Evolutionary conservation across 192 early-diverging fungal genomes (phyloP).

Genomic region (Gigaspora rosea): DNA sequence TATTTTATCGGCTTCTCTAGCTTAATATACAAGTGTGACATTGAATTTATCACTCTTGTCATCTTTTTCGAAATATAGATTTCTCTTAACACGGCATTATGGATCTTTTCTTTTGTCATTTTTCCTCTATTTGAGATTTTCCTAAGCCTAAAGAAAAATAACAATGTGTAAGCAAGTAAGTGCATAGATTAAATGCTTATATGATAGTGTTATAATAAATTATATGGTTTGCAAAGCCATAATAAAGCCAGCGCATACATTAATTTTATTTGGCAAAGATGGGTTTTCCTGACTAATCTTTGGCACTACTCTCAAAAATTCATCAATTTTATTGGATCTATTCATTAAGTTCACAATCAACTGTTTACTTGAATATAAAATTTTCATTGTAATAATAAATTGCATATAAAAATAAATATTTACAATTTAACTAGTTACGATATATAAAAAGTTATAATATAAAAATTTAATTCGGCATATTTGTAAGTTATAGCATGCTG

Average conservation of each 20-base stretch:
- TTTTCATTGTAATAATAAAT: too few species aligned
- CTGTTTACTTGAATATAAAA: constrained; percentile 34
- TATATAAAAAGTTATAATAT: too few species aligned
- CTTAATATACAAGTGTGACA: constrained; percentile 3
- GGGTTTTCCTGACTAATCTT: neutral
- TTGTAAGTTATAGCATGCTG: too few species aligned
- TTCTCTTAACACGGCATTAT: constrained; percentile 20
- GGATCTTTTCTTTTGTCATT: constrained; percentile 21
- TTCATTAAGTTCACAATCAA: constrained; percentile 8
- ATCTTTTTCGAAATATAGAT: constrained; percentile 11
- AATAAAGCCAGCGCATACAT: constrained; percentile 12
- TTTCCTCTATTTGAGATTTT: constrained; percentile 20
- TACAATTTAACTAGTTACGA: too few species aligned
- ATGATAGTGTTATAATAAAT: neutral
- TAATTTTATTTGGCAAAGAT: neutral
- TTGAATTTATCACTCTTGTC: constrained; percentile 10
- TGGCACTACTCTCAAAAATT: neutral
- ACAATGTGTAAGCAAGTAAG: too few species aligned
- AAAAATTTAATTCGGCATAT: too few species aligned
- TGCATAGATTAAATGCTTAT: too few species aligned
- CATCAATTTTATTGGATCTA: neutral
- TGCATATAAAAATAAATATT: too few species aligned
- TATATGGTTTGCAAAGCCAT: constrained; percentile 19
- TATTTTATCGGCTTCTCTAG: neutral
- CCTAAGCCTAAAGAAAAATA: too few species aligned